phyloP scores from a whole-genome alignment of 257 asterid species.

The Solanum tacnaense region DNA sequence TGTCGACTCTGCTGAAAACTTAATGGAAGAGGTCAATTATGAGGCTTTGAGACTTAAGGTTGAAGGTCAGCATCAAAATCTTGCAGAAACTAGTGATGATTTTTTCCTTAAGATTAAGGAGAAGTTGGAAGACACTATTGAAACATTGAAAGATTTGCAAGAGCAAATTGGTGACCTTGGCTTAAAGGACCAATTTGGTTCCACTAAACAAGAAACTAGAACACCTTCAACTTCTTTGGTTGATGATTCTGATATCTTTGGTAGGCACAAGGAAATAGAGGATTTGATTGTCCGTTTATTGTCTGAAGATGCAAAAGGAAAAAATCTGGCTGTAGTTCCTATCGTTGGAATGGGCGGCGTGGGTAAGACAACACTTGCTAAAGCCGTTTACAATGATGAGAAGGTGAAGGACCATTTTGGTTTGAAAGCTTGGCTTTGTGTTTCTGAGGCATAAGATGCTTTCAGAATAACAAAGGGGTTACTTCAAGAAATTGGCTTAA shows the following conservation, averaged over 20 bases:
- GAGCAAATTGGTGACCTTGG: neutral
- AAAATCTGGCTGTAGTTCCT: neutral
- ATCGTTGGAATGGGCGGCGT: neutral
- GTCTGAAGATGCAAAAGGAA: neutral
- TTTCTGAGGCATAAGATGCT: slow-evolving; percentile 39
- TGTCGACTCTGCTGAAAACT: neutral
- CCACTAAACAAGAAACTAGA: neutral
- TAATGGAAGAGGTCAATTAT: neutral
- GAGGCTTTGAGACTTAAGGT: slow-evolving; percentile 1
- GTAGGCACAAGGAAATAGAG: neutral
- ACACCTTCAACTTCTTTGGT: slow-evolving; percentile 10
- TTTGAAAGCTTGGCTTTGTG: slow-evolving; percentile 40
- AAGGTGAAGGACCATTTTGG: slow-evolving; percentile 22
- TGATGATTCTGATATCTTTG: neutral
- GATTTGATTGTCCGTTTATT: neutral
- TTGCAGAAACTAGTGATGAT: neutral
- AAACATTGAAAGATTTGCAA: neutral
- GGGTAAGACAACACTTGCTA: slow-evolving; percentile 56
- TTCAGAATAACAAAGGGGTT: slow-evolving; percentile 24
- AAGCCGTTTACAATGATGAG: slow-evolving; percentile 32
- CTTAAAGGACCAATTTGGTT: neutral
- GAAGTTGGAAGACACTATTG: neutral
- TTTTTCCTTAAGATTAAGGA: neutral
- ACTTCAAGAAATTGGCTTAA: slow-evolving; percentile 8
- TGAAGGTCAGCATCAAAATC: neutral